Conservation (phyloP, 371 early-diverging fungal species). For the Lichtheimia corymbifera region DNA sequence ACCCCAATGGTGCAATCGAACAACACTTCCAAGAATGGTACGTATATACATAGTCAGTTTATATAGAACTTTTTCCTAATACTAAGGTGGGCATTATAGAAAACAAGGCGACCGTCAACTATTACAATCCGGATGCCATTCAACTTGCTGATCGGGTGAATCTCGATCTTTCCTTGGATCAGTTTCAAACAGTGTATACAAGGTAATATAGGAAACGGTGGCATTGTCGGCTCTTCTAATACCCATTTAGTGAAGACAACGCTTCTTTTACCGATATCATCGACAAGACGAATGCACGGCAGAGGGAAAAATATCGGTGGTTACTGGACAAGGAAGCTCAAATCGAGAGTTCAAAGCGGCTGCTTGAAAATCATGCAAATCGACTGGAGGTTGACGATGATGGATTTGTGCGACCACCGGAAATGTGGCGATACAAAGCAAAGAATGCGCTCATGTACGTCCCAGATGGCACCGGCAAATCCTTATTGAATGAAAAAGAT, state of each 20-base stretch:
- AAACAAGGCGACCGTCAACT: slow-evolving; percentile 22
- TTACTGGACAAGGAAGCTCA: slow-evolving; percentile 62
- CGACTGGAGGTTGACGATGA: slow-evolving; percentile 10
- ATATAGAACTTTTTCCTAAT: too few relatives aligned
- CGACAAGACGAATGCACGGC: slow-evolving; percentile 61
- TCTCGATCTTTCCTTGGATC: slow-evolving; percentile 52
- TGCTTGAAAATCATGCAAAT: slow-evolving; percentile 6
- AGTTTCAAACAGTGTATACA: slow-evolving; percentile 77
- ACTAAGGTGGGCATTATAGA: too few relatives aligned
- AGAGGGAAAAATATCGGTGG: slow-evolving; percentile 68
- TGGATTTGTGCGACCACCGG: slow-evolving; percentile 27
- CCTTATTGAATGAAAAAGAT: slow-evolving; percentile 34
- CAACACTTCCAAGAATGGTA: not conserved
- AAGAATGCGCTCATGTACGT: slow-evolving; percentile 70
- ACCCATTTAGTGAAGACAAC: slow-evolving; percentile 70
- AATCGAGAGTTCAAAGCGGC: slow-evolving; percentile 22
- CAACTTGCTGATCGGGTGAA: slow-evolving; percentile 42
- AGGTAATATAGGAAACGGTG: slow-evolving; percentile 27
- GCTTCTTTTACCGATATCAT: slow-evolving; percentile 74
- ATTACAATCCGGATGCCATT: slow-evolving; percentile 30
- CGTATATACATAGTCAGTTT: not conserved
- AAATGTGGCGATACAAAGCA: slow-evolving; percentile 60
- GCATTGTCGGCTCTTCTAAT: not conserved
- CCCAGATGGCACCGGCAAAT: slow-evolving; percentile 49
- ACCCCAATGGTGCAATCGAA: not conserved